A percentile compares a stretch with the other conserved stretches of the same genome.
Conservation (phyloP, 805 yeast species). For the Candida multigemmis region DNA sequence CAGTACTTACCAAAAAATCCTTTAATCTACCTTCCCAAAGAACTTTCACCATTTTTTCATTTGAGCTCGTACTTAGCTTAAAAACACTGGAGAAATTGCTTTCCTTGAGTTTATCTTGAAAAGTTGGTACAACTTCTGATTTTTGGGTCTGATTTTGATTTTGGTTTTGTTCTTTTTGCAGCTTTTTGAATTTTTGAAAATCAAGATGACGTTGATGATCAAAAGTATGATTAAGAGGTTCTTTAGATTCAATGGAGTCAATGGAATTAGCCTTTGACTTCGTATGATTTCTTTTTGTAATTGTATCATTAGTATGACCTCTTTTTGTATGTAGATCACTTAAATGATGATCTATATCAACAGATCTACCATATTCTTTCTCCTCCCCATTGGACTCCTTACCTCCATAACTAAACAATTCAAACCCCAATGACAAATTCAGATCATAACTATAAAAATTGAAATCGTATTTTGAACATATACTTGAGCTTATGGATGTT, state of each 20-base stretch:
- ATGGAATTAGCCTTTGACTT: no score
- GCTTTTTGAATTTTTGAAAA: slow-evolving; percentile 3
- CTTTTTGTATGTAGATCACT: not conserved
- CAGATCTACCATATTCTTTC: slow-evolving; percentile 2
- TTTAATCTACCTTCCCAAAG: slow-evolving; percentile 86
- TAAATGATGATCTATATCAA: slow-evolving; percentile 1
- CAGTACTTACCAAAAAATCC: slow-evolving; percentile 72
- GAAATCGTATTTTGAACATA: slow-evolving; percentile 80
- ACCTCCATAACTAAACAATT: slow-evolving; percentile 52
- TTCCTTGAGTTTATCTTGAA: slow-evolving; percentile 39
- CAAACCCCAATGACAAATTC: slow-evolving; percentile 79
- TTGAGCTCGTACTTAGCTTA: slow-evolving; percentile 63
- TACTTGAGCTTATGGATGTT: slow-evolving; percentile 65
- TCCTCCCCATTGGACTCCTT: slow-evolving; percentile 2
- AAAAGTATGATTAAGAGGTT: no score
- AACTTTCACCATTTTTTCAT: slow-evolving; percentile 49
- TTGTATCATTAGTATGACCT: not conserved
- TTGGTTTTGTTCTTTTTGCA: not conserved
- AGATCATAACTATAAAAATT: slow-evolving; percentile 87
- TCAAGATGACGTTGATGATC: slow-evolving; percentile 6
- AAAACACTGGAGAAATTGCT: slow-evolving; percentile 62
- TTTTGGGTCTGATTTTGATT: slow-evolving; percentile 12
- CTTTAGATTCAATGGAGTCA: no score
- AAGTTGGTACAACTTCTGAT: slow-evolving; percentile 40
- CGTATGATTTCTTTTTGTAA: no score